phyloP scores from a whole-genome alignment of 805 yeast genomes.

The Isabelozyma pseudorhagii region DNA sequence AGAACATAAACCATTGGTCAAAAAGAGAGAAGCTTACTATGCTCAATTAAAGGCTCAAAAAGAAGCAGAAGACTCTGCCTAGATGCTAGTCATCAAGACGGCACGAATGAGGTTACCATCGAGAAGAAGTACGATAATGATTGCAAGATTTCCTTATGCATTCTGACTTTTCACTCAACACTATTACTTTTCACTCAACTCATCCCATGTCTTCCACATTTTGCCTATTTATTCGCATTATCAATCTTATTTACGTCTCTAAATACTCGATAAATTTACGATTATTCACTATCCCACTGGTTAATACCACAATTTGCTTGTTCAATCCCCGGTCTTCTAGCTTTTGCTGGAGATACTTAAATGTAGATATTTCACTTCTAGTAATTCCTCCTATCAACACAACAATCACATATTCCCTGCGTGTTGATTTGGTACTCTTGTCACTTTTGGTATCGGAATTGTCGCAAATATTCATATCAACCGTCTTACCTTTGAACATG shows the following conservation, averaged over 20 bases:
- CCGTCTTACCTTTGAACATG: constrained; percentile 39
- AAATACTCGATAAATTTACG: constrained; percentile 23
- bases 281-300: constrained; percentile 42
- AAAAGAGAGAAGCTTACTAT: constrained; percentile 82
- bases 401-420: constrained; percentile 35
- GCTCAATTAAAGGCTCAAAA: constrained; percentile 73
- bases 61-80: constrained; percentile 51
- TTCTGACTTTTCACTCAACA: no score
- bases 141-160: no score
- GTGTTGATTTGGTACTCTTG: constrained; percentile 8
- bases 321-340: constrained; percentile 20
- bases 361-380: constrained; percentile 73
- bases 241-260: not conserved
- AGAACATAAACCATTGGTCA: constrained; percentile 73
- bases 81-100: not conserved
- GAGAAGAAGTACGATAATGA: no score
- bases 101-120: no score
- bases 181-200: no score
- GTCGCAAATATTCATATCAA: constrained; percentile 34
- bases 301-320: constrained; percentile 40
- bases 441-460: constrained; percentile 16
- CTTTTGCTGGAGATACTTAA: constrained; percentile 56
- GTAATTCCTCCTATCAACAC: constrained; percentile 83
- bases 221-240: not conserved
- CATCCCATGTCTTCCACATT: no score